A percentile compares a stretch with the other conserved stretches of the same genome.
These are phyloP conservation scores for Wickerhamomyces sp. DNA, from an alignment of 1,139 yeast species.

Conservation along the genomic window DNA sequence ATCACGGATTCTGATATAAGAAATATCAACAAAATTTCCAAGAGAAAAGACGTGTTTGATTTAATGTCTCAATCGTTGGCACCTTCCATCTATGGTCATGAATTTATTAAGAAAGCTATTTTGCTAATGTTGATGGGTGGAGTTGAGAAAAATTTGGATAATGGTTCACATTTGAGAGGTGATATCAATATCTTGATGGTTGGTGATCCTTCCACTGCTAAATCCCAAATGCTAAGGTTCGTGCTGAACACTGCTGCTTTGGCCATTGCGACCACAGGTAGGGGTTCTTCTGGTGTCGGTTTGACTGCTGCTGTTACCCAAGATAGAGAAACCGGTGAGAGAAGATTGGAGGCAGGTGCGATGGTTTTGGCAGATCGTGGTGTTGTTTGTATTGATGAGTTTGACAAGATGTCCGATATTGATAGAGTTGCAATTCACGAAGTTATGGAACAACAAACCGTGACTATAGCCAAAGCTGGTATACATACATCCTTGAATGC, in stretches of 20 bases:
- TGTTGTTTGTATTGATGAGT: conserved; percentile 96
- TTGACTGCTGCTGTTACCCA: conserved; percentile 97
- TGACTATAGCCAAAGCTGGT: conserved; percentile 97
- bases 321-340: conserved; percentile 95
- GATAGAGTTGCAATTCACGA: conserved; percentile 99
- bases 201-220: conserved; percentile 99
- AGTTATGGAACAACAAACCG: conserved; percentile 99
- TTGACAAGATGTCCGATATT: conserved; percentile 94
- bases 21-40: conserved; percentile 75
- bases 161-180: conserved; percentile 97
- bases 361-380: conserved; percentile 99
- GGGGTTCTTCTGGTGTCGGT: conserved; percentile 99
- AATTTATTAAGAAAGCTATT: conserved; percentile 85
- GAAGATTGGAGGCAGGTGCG: conserved; percentile 97
- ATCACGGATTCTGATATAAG: conserved; percentile 82
- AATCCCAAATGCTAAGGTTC: conserved; percentile 90
- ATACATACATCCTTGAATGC: conserved; percentile 96
- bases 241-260: conserved; percentile 91
- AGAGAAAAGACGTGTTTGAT: conserved; percentile 67
- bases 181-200: conserved; percentile 95
- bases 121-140: conserved; percentile 91
- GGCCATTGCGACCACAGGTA: conserved; percentile 98
- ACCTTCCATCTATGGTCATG: conserved; percentile 94
- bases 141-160: conserved; percentile 86
- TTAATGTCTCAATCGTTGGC: conserved; percentile 83